phyloP scores from a whole-genome alignment of 257 asterid genomes.

The Catharanthus roseus region DNA sequence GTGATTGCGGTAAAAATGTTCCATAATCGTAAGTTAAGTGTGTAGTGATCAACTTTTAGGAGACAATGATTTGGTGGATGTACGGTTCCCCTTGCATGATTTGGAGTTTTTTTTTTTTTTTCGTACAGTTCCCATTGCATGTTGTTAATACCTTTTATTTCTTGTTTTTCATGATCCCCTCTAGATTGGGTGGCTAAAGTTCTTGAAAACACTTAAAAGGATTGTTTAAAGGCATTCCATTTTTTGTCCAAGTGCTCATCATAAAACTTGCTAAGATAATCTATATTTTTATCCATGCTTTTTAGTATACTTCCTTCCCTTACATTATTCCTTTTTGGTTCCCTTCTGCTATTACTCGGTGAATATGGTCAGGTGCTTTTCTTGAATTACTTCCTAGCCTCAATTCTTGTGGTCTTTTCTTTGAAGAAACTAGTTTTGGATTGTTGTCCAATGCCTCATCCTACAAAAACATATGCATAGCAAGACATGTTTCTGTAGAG shows the following conservation, averaged over 20 bases:
- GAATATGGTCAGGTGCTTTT: too few relatives aligned
- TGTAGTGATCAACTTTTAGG: background rate
- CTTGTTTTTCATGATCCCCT: too few relatives aligned
- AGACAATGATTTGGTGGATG: background rate
- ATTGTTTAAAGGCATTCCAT: background rate
- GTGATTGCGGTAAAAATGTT: background rate
- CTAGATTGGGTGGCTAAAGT: too few relatives aligned
- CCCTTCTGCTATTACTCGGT: background rate
- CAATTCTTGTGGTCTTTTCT: background rate
- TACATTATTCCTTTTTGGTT: too few relatives aligned
- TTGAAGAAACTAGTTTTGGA: background rate
- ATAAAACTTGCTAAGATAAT: background rate
- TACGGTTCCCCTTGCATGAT: background rate
- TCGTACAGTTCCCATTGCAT: background rate
- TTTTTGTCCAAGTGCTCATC: background rate
- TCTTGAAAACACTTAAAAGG: too few relatives aligned
- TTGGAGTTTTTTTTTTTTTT: background rate
- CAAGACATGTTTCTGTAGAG: background rate
- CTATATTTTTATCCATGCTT: background rate
- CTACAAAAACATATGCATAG: background rate
- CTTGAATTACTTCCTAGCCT: background rate
- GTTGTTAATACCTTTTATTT: background rate
- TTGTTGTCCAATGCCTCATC: background rate
- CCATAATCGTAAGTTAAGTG: background rate
- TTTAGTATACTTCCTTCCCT: too few relatives aligned